Evolutionary conservation across 2,329 filamentous ascomycete species (phyloP), one percentile per base, ranked within the genome.

Genomic region (Cyphellophora attinorum): DNA sequence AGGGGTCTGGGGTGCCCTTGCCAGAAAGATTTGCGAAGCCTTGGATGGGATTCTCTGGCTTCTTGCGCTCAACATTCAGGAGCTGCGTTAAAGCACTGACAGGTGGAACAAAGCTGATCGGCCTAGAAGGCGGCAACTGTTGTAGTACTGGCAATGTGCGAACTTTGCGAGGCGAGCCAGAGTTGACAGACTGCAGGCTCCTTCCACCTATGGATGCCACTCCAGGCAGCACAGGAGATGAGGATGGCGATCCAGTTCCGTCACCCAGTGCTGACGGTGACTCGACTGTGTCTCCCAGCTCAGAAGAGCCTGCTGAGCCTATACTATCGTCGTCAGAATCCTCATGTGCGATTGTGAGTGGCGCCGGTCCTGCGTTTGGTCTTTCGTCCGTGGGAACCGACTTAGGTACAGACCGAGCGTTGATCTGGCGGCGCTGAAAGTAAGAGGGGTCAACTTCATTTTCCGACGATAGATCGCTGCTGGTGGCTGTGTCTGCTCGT

Each of bases 401-500:
- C 33, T 51, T 50, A 48, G 17, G 60, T 40, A 40, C 61, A 53
- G 35, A 58, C 51, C 36, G 54, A 47, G 38, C 62, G 29, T 68
- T 64, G 27, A 73, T 62, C 34, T 71, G 62, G 33, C 70, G 66
- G 40, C 67, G 65, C 46, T 64, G 68, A 52, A 72, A 73, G 1
- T 62, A 57, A 5, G 64, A 61, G 1, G 67, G 59, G 33, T 74
- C 71, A 14, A 49, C 40, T 42, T 80, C 76, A 45, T 77, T 78
- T 41, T 79, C 76, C 1, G 74, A 77, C 0, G 74, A 79, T 59
- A 79, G 64, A 29, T 80, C 76, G 46, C 74, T 79, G 50, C 75
- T 79, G 3, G 75, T 78, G 11, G 73, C 69, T 1, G 76, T 79
- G 52, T 79, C 75, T 51, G 74, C 60, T 27, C 76, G 61, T 1